A percentile compares a stretch with the other conserved stretches of the same genome.
Evolutionary conservation across 371 early-diverging fungal species (phyloP).

Genomic region (Mortierella sp.): DNA sequence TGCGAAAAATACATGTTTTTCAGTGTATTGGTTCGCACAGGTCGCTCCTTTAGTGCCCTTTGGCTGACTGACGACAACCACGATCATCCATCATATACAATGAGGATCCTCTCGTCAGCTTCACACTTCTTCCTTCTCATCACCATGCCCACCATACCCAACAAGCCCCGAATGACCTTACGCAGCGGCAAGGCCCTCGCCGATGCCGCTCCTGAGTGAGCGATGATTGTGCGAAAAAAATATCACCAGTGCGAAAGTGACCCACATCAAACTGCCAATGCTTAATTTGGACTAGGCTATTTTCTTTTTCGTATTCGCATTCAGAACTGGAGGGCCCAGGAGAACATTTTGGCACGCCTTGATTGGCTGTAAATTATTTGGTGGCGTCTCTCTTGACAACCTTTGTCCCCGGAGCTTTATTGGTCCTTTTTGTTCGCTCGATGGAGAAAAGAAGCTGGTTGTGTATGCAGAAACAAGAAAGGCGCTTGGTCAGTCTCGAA

Average conservation of each 20-base stretch:
- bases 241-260: too few species aligned
- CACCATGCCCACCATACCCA: not conserved
- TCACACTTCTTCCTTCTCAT: not conserved
- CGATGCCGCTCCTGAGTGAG: not conserved
- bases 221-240: too few species aligned
- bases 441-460: not conserved
- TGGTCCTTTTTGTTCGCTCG: not conserved
- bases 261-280: too few species aligned
- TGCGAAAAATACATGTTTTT: too few species aligned
- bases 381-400: not conserved
- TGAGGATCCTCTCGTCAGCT: not conserved
- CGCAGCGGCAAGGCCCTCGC: not conserved
- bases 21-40: not conserved
- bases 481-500: constrained; percentile 1
- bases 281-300: too few species aligned
- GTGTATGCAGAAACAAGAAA: not conserved
- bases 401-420: not conserved
- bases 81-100: not conserved
- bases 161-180: not conserved
- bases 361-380: not conserved
- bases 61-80: not conserved
- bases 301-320: too few species aligned
- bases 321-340: too few species aligned
- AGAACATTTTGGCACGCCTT: not conserved
- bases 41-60: not conserved